Conservation (phyloP, 1,284 basidiomycete genomes). For the Austroboletus niveus region DNA sequence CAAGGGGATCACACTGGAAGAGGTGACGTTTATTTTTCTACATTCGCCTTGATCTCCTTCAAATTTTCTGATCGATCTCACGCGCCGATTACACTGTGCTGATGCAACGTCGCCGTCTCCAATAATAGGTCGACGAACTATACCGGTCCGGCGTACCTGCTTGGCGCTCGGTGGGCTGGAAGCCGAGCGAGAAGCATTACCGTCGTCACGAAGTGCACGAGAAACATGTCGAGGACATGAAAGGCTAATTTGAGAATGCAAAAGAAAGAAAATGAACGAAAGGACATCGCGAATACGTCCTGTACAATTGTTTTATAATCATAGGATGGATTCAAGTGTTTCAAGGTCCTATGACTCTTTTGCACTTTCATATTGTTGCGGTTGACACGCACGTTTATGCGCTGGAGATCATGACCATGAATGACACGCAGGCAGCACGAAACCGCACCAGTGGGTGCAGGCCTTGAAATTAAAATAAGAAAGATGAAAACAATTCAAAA, state of each 20-base stretch:
- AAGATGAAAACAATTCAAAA: too few species aligned
- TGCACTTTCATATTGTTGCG: too few species aligned
- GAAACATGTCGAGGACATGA: constrained; percentile 15
- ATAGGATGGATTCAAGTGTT: too few species aligned
- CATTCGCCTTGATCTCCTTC: background rate
- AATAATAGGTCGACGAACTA: constrained; percentile 28
- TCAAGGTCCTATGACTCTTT: too few species aligned
- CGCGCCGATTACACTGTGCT: background rate
- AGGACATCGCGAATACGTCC: background rate
- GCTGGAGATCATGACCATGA: too few species aligned
- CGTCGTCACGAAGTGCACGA: constrained; percentile 7
- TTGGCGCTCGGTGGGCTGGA: constrained; percentile 27
- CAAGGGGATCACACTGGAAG: constrained; percentile 30
- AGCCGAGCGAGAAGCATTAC: constrained; percentile 24
- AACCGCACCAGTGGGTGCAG: too few species aligned
- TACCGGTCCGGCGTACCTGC: constrained; percentile 26
- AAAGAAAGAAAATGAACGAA: background rate
- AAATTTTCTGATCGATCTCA: background rate
- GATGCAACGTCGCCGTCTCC: background rate
- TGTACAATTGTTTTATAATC: too few species aligned
- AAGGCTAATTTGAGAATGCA: background rate
- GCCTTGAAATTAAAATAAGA: too few species aligned
- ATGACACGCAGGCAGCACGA: too few species aligned
- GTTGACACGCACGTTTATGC: too few species aligned
- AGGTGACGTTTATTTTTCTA: constrained; percentile 10